Evolutionary conservation across 805 yeast genomes (phyloP), one percentile per base, ranked within the genome.

Genomic region (Tetrapisispora phaffii): DNA sequence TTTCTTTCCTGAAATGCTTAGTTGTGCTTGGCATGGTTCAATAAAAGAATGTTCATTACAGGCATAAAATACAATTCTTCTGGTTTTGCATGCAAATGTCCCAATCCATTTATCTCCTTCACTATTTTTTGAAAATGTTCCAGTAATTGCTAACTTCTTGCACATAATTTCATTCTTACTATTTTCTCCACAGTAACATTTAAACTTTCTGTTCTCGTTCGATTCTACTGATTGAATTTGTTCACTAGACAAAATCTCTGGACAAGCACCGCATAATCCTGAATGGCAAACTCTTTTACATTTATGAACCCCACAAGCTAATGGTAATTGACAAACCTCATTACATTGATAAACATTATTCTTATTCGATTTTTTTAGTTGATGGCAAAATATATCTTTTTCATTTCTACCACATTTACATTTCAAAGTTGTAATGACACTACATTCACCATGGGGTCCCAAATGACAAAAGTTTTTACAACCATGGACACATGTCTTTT

Each of bases 401-500:
- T 70, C 60, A 42, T 74, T 69, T 34, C 72, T 73, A 1, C 96
- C 96, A 68, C 97, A 88, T 24, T 70, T 68, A 63, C 96, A 88
- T 34, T 65, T 66, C 67, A 83, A 64, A 9, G 68, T 63, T 0
- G 94, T 87, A 59, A 82, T 64, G 1, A 95, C 87, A 13, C 83
- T 79, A 67, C 97, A 88, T 34, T 69, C 69, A 0, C 86, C 79
- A 62, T 89, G 96, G 1, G 88, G 83, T 0, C 96, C 97, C 2
- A 96, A 90, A 60, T 88, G 97, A 59, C 97, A 88, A 15, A 74
- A 72, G 4, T 79, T 65, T 1, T 84, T 64, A 57, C 97, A 88
- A 2, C 78, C 75, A 59, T 88, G 97, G 1, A 79, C 72, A 59
- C 96, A 84, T 1, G 64, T 60, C 42, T 81, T 69, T 28, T 75